These are phyloP conservation scores for Ascochyta koolunga DNA, from an alignment of 2,329 filamentous ascomycete genomes.

Conservation along the genomic window DNA sequence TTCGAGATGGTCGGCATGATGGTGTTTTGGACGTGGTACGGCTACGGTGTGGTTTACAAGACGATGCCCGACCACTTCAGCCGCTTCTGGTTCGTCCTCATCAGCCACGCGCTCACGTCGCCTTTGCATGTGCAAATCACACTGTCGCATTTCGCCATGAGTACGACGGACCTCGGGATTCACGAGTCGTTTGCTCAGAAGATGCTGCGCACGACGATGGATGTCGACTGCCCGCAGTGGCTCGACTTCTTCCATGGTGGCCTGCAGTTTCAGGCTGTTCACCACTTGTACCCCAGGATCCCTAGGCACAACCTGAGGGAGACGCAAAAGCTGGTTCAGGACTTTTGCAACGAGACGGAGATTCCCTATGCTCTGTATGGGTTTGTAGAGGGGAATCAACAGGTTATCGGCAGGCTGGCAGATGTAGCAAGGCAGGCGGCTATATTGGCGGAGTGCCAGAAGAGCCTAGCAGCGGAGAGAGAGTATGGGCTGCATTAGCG, in stretches of 20 bases:
- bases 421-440: conserved; percentile 67
- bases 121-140: conserved; percentile 75
- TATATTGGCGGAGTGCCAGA: conserved; percentile 63
- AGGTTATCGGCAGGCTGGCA: conserved; percentile 60
- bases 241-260: conserved; percentile 75
- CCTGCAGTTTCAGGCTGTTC: conserved; percentile 74
- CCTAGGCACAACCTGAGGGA: conserved; percentile 71
- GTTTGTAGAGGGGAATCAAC: conserved; percentile 68
- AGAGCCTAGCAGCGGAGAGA: conserved; percentile 46
- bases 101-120: conserved; percentile 70
- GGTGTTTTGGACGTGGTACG: conserved; percentile 72
- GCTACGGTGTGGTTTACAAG: conserved; percentile 68
- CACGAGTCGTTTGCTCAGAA: conserved; percentile 72
- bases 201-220: conserved; percentile 75
- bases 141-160: conserved; percentile 75
- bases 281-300: conserved; percentile 72
- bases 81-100: conserved; percentile 66
- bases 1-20: conserved; percentile 67
- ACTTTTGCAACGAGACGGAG: conserved; percentile 68
- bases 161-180: conserved; percentile 67
- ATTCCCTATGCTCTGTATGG: conserved; percentile 68
- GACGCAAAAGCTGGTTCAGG: conserved; percentile 64
- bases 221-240: conserved; percentile 74
- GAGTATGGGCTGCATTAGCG: conserved; percentile 37
- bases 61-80: conserved; percentile 63